phyloP scores from a whole-genome alignment of 2,329 filamentous ascomycete species.

The Diaporthe caulivora region DNA sequence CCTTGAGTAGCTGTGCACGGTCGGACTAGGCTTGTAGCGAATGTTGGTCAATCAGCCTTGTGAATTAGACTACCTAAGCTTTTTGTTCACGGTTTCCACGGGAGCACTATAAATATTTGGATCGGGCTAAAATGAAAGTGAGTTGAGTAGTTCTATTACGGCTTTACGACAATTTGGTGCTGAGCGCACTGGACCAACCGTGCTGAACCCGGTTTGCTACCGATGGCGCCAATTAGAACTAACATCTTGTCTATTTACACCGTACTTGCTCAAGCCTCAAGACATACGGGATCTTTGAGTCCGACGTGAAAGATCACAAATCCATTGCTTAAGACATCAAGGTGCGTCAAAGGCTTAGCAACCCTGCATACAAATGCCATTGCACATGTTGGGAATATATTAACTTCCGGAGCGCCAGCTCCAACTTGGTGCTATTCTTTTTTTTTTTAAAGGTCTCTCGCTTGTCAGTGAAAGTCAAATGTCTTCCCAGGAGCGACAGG shows the following conservation, averaged over 20 bases:
- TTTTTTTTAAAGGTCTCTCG: no score
- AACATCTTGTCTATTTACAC: not conserved
- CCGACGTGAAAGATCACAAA: no score
- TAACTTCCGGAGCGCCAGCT: not conserved
- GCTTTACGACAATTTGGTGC: not conserved
- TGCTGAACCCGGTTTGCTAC: not conserved
- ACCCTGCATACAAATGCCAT: not conserved
- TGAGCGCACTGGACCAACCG: not conserved
- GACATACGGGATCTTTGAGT: no score
- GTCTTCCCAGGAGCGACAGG: not conserved
- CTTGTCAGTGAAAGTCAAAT: not conserved
- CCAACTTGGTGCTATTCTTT: not conserved
- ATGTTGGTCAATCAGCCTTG: not conserved
- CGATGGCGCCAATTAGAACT: not conserved
- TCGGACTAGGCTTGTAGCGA: not conserved
- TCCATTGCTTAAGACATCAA: no score
- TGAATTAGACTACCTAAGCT: not conserved
- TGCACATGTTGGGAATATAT: not conserved
- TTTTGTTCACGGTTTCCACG: not conserved
- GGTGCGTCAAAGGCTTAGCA: no score
- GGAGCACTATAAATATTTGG: not conserved
- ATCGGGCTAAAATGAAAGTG: not conserved
- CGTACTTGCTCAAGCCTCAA: not conserved
- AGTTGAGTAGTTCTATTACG: not conserved
- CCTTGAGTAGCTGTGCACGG: not conserved